These are phyloP conservation scores for Peniophora sp. DNA, from an alignment of 1,284 basidiomycete genomes.

Conservation along the genomic window DNA sequence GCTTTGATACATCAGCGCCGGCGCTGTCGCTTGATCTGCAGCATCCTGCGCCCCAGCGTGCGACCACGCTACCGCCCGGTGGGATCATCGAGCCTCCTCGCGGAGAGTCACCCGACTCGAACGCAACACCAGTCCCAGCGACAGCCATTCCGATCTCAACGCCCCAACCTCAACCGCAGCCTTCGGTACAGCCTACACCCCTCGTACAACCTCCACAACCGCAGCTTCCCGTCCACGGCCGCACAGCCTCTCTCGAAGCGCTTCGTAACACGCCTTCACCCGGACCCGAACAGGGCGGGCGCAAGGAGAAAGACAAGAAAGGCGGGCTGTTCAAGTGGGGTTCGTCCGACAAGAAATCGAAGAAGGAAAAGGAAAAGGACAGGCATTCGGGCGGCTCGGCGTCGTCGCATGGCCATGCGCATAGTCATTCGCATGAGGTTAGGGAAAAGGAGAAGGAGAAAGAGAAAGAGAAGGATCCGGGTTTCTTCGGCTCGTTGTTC, in stretches of 20 bases:
- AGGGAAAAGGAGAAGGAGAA: constrained; percentile 50
- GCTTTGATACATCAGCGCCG: constrained; percentile 1
- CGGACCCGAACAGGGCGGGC: constrained; percentile 25
- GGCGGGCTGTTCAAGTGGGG: constrained; percentile 68
- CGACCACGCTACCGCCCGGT: constrained; percentile 19
- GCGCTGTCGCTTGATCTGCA: constrained; percentile 37
- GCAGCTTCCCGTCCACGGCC: constrained; percentile 13
- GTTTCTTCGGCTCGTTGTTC: constrained; percentile 88
- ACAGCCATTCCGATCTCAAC: too few species aligned
- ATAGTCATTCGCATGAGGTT: constrained; percentile 23
- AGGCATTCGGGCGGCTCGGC: constrained; percentile 23
- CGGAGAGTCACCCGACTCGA: constrained; percentile 33
- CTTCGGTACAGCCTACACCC: constrained; percentile 21
- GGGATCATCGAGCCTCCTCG: constrained; percentile 34
- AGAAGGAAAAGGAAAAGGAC: constrained; percentile 36
- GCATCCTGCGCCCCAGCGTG: constrained; percentile 44
- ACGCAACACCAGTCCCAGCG: constrained; percentile 1
- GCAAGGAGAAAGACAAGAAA: constrained; percentile 77
- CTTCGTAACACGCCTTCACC: constrained; percentile 16
- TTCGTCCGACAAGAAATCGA: constrained; percentile 43
- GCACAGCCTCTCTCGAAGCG: constrained; percentile 9
- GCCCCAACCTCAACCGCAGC: constrained; percentile 34
- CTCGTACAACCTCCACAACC: constrained; percentile 15
- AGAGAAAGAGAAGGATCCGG: constrained; percentile 64
- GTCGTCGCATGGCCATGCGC: constrained; percentile 2